These are phyloP conservation scores for Fusarium citri DNA, from an alignment of 2,329 filamentous ascomycete genomes.

Conservation along the genomic window DNA sequence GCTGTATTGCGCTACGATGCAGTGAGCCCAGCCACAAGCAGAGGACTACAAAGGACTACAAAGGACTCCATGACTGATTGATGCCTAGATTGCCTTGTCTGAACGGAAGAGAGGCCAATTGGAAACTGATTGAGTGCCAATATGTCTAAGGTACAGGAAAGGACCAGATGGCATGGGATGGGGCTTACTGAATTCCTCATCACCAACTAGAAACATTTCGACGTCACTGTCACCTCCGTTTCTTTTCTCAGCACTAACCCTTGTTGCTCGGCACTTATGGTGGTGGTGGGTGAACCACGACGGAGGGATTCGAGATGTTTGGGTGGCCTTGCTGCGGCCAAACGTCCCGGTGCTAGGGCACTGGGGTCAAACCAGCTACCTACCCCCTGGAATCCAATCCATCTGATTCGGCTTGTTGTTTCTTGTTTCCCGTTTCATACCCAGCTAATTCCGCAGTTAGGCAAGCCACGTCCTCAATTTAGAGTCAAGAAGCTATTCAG, in stretches of 20 bases:
- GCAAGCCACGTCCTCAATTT: slow-evolving; percentile 28
- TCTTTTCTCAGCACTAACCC: slow-evolving; percentile 35
- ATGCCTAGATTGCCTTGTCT: slow-evolving; percentile 20
- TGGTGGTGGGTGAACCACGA: slow-evolving; percentile 23
- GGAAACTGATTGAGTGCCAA: not conserved
- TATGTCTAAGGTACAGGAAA: slow-evolving; percentile 2
- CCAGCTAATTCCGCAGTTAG: slow-evolving; percentile 11
- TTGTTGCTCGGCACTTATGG: slow-evolving; percentile 42
- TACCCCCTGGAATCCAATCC: slow-evolving; percentile 14
- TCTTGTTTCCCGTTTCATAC: slow-evolving; percentile 36
- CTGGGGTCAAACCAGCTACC: not conserved
- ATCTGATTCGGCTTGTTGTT: slow-evolving; percentile 20
- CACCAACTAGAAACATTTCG: not conserved
- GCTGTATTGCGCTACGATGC: not conserved
- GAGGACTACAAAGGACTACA: not conserved
- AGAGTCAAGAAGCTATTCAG: slow-evolving; percentile 11
- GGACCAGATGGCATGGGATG: not conserved
- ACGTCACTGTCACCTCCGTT: slow-evolving; percentile 30
- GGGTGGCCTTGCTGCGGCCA: slow-evolving; percentile 38
- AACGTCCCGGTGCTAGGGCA: slow-evolving; percentile 33
- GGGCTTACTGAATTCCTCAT: not conserved
- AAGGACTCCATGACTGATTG: not conserved
- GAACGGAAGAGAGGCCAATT: not conserved
- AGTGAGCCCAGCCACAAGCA: slow-evolving; percentile 11
- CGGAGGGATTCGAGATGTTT: not conserved